Evolutionary conservation across 2,329 filamentous ascomycete genomes (phyloP), one percentile per base, ranked within the genome.

Genomic region (Cytospora mali): DNA sequence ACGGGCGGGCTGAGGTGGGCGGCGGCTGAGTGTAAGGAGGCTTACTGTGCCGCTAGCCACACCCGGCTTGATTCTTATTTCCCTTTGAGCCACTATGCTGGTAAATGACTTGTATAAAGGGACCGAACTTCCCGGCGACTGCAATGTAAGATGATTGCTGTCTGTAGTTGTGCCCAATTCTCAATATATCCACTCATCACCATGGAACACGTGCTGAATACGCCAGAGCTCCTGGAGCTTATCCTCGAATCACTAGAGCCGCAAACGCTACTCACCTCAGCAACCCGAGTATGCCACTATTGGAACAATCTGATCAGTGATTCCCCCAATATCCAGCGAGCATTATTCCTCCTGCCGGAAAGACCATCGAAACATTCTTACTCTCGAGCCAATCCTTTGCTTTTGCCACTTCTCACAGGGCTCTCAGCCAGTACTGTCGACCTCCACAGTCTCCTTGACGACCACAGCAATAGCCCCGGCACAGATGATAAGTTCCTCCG

Each of bases 191-290:
- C 3, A n/a, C 2, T 1, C 18, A 28, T 46, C 18, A 23, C 18
- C 11, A 62, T 62, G 60, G 56, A 64, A 9, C 25, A 27, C 6
- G 63, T 64, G 27, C 16, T 69, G 4, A 46, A n/a, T 14, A 66
- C 62, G 0, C 31, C 62, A 3, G 68, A 68, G 61, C 61, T 68
- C 21, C 53, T 69, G n/a, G 64, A 66, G 42, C 55, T 60, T 4
- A 65, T 69, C 39, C 68, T 69, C 18, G 56, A 59, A 14, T 29
- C 66, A 10, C 50, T 68, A 4, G 68, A 69, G 48, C 42, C 35
- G 18, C 63, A 52, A 29, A 68, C 68, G 1, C 55, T 68, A 25
- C 61, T 69, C 49, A 61, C 55, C 25, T 66, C 67, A 2, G 67
- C 61, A 16, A 56, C 59, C 42, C 66, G 62, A 21, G 68, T 69